Evolutionary conservation across 139 green algal species (phyloP), one percentile per base, ranked within the genome.

Genomic region (Mesotaenium endlicherianum): DNA sequence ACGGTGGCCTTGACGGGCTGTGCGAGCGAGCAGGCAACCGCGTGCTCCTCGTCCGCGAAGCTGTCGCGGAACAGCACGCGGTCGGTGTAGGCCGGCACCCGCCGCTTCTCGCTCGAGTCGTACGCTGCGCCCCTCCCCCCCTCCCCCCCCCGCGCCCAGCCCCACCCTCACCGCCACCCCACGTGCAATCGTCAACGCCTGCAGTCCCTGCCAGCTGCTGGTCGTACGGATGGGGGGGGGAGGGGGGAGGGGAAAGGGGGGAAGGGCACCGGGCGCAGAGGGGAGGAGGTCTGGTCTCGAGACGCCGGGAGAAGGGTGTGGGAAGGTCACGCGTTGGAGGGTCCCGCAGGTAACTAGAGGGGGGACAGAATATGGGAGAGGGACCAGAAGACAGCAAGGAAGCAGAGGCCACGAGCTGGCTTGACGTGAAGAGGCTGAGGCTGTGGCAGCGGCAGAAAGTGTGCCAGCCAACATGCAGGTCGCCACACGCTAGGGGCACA

Each of bases 1-100:
- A 85, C 60, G 26, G 41, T 6, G 14, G 40, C 69, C 38, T 72
- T 6, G 26, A 84, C 67, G 40, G 78, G 78, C 11, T 84, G 16
- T 3, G 67, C 40, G 14, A 84, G 40, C 17, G 39, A 40, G n/a
- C n/a, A n/a, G 80, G 4, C 34, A 16, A 30, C 34, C 57, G 82
- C 79, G 30, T 75, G 14, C 17, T 3, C 38, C 42, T 72, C 78
- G 2, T 67, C 34, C 26, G 14, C 20, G 53, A 58, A 64, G 55
- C 81, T 87, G 82, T 88, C 95, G 1, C 95, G 81, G 82, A 93
- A 97, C n/a, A 98, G 91, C 30, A 98, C 89, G 57, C 95, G 92
- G 89, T 98, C 95, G 31, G 93, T 97, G 93, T 93, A 98, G 4
- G 93, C 90, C 0, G 95, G 95, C 26, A 97, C 83, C 2, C 95